Evolutionary conservation across 192 early-diverging fungal species (phyloP).

Genomic region (Obelidium mucronatum): DNA sequence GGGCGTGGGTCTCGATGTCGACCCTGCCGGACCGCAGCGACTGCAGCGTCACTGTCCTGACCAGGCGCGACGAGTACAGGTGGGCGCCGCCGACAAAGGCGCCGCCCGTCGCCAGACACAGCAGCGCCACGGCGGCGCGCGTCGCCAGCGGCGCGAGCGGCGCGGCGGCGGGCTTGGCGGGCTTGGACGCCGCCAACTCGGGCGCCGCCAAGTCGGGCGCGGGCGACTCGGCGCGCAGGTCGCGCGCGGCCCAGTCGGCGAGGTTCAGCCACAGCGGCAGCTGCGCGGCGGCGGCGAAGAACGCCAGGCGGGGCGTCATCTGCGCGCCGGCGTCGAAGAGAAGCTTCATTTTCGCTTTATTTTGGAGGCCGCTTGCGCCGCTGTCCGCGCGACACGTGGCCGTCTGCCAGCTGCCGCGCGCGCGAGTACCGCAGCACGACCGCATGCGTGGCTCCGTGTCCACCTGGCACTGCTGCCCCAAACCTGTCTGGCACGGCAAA

Average conservation of each 20-base stretch:
- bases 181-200: neutral
- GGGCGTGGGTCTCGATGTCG: neutral
- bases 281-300: neutral
- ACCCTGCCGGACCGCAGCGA: neutral
- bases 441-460: too few species aligned
- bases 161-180: too few species aligned
- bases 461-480: too few species aligned
- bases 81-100: neutral
- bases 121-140: neutral
- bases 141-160: neutral
- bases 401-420: too few species aligned
- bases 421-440: too few species aligned
- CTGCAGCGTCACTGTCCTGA: neutral
- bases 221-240: neutral
- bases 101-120: neutral
- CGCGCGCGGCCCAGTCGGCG: neutral
- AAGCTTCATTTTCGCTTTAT: neutral
- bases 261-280: slow-evolving; percentile 15
- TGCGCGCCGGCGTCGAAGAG: neutral
- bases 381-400: too few species aligned
- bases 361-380: too few species aligned
- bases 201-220: neutral
- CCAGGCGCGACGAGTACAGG: neutral
- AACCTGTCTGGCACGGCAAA: too few species aligned
- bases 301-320: neutral